Base-by-base conservation (phyloP, 129 eudicot genomes). In the Chrysanthemum makinoi region DNA sequence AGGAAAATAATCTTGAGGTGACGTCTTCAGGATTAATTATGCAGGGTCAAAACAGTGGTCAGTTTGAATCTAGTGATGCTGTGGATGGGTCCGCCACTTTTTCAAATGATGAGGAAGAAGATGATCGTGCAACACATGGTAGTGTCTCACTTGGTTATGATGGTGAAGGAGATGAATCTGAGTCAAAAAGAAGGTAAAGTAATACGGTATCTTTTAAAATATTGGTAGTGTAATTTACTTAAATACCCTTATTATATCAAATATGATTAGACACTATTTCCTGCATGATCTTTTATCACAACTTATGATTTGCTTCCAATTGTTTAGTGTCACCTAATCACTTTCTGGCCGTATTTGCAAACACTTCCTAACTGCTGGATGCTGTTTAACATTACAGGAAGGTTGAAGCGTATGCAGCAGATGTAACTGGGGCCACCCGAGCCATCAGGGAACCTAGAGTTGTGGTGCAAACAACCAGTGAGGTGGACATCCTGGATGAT, bases 401-500 rank as follows among this genome's bases (percentile, higher is more conserved):
- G 80, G 70, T 91, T 47, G 97, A 91, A 78, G 82, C 85, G 7
- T 86, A 91, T 76, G 91, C 95, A 39, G 71, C 91, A 6, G 97
- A 87, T 49, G 79, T 85, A 79, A 83, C 89, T 82, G 91, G 95
- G 75, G 89, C 87, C 66, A 85, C 87, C 39, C 85, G 97, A 84
- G 84, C 97, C 47, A 87, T 91, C 69, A 83, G 95, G 79, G 95
- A 91, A 82, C 97, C 97, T 2, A 86, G 97, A 80, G 95, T 91
- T 35, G 97, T 91, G 7, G 97, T 91, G 20, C 97, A 91, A 68
- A 91, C 97, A 44, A 91, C 95, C 13, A 91, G 97, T 80, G 97
- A 91, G 82, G 95, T 91, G 83, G 97, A 91, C 80, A 88, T 91
- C 5, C 88, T 91, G 17, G 97, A 87, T 62, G 97, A 91, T 59